Evolutionary conservation across 768 basidiomycete species (phyloP).

Genomic region (Leccinum uliginosum): DNA sequence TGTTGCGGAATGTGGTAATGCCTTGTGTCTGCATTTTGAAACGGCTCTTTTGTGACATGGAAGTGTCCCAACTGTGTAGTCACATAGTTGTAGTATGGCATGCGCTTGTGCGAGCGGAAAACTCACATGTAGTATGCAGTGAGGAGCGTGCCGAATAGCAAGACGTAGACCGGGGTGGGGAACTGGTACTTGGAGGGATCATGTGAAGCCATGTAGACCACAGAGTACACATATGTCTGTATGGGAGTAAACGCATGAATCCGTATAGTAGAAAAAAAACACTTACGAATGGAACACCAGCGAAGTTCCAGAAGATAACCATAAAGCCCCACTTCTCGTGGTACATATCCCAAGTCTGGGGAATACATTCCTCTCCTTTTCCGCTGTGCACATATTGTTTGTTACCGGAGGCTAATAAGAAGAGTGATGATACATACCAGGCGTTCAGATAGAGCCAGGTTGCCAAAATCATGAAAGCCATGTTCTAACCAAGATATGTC

Average conservation of each 20-base stretch:
- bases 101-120: not conserved
- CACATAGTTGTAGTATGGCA: not conserved
- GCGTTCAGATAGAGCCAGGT: slow-evolving; percentile 97
- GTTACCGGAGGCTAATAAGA: not conserved
- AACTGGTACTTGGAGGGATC: slow-evolving; percentile 85
- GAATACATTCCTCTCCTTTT: slow-evolving; percentile 93
- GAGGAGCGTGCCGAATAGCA: slow-evolving; percentile 71
- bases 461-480: slow-evolving; percentile 94
- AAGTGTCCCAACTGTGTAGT: slow-evolving; percentile 75
- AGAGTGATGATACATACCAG: slow-evolving; percentile 46
- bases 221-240: slow-evolving; percentile 94
- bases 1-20: slow-evolving; percentile 75
- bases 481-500: slow-evolving; percentile 55
- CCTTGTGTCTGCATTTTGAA: slow-evolving; percentile 98
- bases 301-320: slow-evolving; percentile 97
- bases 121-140: slow-evolving; percentile 83
- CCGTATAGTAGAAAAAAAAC: not conserved
- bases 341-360: slow-evolving; percentile 99
- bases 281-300: slow-evolving; percentile 86
- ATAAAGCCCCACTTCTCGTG: slow-evolving; percentile 99
- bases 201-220: slow-evolving; percentile 96
- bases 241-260: not conserved
- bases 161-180: slow-evolving; percentile 67
- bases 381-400: slow-evolving; percentile 42
- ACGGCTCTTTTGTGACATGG: slow-evolving; percentile 94